Percentiles rank a stretch among this genome's conserved stretches.
Evolutionary conservation across 2,329 filamentous ascomycete genomes (phyloP).

Genomic region (Fusarium sp.): DNA sequence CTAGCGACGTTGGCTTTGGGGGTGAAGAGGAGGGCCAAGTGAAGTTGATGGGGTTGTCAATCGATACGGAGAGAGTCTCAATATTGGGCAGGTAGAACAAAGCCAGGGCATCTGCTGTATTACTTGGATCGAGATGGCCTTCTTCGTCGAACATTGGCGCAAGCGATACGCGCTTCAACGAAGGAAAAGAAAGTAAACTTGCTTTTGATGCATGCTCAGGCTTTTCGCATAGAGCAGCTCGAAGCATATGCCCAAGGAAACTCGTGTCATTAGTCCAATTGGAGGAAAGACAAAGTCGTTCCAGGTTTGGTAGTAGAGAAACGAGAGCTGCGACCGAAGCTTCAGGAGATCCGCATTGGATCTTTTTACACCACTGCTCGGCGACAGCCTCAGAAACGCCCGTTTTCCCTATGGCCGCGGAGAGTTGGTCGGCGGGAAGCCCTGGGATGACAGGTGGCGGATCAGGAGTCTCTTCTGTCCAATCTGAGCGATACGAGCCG

Average conservation of each 20-base stretch:
- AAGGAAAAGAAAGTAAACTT: neutral
- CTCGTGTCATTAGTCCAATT: neutral
- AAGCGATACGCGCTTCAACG: neutral
- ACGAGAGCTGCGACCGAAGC: neutral
- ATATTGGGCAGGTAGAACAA: slow-evolving; percentile 15
- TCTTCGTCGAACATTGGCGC: neutral
- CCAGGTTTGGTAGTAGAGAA: neutral
- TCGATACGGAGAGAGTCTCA: neutral
- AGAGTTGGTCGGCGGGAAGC: neutral
- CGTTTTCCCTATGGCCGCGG: neutral
- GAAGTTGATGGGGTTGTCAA: slow-evolving; percentile 16
- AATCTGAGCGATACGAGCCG: neutral
- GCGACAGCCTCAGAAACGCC: neutral
- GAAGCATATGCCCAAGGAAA: neutral
- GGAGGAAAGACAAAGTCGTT: neutral
- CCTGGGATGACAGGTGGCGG: neutral
- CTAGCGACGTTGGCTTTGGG: neutral
- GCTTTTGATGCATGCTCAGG: neutral
- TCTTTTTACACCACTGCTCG: neutral
- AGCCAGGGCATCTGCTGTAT: neutral
- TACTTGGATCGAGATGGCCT: neutral
- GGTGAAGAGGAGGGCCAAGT: neutral
- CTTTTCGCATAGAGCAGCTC: neutral
- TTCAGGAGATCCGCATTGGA: neutral
- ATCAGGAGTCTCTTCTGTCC: neutral